Conservation (phyloP, 805 yeast species). For the Yamadazyma akitaensis region DNA sequence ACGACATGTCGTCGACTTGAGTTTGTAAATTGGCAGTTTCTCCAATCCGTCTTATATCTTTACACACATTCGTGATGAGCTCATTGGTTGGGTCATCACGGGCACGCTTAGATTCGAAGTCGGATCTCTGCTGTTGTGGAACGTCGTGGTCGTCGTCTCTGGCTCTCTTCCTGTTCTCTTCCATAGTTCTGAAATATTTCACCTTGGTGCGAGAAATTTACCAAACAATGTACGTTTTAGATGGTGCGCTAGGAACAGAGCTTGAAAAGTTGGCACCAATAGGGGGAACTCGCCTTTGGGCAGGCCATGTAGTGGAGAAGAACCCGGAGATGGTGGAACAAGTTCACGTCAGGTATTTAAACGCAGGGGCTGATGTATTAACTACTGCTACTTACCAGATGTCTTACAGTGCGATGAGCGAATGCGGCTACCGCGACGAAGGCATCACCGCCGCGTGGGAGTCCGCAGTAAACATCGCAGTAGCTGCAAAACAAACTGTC, state of each 20-base stretch:
- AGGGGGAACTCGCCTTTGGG: constrained; percentile 48
- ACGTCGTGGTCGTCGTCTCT: constrained; percentile 19
- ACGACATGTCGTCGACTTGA: constrained; percentile 53
- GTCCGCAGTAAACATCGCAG: constrained; percentile 18
- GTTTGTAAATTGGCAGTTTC: constrained; percentile 38
- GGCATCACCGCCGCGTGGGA: constrained; percentile 21
- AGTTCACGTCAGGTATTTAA: constrained; percentile 50
- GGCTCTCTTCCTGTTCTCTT: constrained; percentile 11
- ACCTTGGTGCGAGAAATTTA: not conserved
- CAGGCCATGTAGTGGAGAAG: constrained; percentile 49
- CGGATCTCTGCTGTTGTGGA: constrained; percentile 16
- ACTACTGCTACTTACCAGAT: constrained; percentile 63
- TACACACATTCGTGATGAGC: constrained; percentile 41
- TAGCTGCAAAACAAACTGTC: constrained; percentile 7
- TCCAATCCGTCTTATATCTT: constrained; percentile 43
- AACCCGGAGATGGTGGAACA: constrained; percentile 42
- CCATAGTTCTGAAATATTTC: constrained; percentile 4
- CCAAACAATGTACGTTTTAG: constrained; percentile 24
- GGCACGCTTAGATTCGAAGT: constrained; percentile 32
- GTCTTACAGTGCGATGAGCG: constrained; percentile 38
- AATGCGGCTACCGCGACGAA: constrained; percentile 16
- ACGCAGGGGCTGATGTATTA: constrained; percentile 53
- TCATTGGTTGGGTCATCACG: constrained; percentile 41
- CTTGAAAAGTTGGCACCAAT: constrained; percentile 44
- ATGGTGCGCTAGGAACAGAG: constrained; percentile 68